Base-by-base conservation (phyloP, 139 green algal species). In the Volvox africanus region DNA sequence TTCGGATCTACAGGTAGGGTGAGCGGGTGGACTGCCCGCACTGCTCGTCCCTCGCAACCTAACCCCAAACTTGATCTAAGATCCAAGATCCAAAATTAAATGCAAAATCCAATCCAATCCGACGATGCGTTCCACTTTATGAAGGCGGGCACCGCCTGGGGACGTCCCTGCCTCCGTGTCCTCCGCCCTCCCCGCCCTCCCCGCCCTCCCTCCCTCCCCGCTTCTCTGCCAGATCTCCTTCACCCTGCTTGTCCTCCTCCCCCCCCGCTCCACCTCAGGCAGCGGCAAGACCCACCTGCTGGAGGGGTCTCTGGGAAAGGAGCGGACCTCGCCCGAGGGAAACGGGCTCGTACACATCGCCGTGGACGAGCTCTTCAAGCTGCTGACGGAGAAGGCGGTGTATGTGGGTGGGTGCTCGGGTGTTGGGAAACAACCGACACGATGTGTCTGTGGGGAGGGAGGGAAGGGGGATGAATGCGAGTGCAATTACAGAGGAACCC, bases 1-100 rank as follows among this genome's bases (percentile, higher is more conserved):
- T 93, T 96, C 83, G 95, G 95, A 1, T 83, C 95, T 28, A 95
- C 95, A 89, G 95, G 94, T 95, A 88, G n/a, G n/a, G n/a, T n/a
- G n/a, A n/a, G n/a, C n/a, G n/a, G n/a, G n/a, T n/a, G 44, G 44
- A 55, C 44, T 55, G 44, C 44, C 44, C 9, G 5, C 44, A 9
- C 5, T 55, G 44, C 44, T 55, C 44, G 44, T 55, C 44, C 44
- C 9, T 55, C 9, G 44, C 44, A 55, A 5, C 44, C 44, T 55
- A 14, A 55, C 5, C 9, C 44, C 44, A 55, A 55, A 55, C 44
- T n/a, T n/a, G n/a, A n/a, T n/a, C n/a, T n/a, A 55, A 5, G 9
- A 55, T 55, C 9, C 44, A 55, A 55, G 44, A 55, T 55, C 44
- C 44, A 55, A 55, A 55, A 55, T 9, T 9, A 55, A 9, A 55